A percentile compares a stretch with the other conserved stretches of the same genome.
phyloP scores from a whole-genome alignment of 164 flowering plant species.

The Annona cherimola region DNA sequence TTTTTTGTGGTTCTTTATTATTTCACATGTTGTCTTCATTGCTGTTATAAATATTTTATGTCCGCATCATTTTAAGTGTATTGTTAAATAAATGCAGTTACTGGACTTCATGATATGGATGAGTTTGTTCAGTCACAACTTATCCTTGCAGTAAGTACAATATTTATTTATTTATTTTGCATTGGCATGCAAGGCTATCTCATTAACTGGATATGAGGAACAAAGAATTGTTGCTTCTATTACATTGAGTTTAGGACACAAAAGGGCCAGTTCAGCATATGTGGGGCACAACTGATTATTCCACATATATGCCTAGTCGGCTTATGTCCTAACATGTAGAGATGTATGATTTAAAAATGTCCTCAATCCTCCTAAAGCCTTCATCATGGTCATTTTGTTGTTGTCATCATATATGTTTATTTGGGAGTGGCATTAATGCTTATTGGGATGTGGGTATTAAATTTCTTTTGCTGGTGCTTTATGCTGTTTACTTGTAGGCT shows the following conservation, averaged over 20 bases:
- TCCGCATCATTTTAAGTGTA: background rate
- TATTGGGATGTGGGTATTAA: background rate
- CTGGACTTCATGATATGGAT: conserved; percentile 99
- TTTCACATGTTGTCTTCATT: background rate
- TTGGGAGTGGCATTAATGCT: background rate
- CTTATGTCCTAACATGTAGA: background rate
- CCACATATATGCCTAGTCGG: background rate
- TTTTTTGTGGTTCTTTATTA: background rate
- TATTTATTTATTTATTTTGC: background rate
- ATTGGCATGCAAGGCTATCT: too few species aligned
- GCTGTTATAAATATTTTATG: background rate
- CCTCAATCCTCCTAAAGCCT: background rate
- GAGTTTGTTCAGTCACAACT: conserved; percentile 69
- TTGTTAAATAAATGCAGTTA: conserved; percentile 40
- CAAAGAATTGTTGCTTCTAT: too few species aligned
- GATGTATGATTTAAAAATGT: background rate
- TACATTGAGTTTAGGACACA: too few species aligned
- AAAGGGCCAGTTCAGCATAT: background rate
- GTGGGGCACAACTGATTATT: background rate
- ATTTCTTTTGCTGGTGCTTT: background rate
- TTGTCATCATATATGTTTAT: background rate
- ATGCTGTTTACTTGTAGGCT: conserved; percentile 58
- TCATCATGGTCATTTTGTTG: background rate
- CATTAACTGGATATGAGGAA: too few species aligned
- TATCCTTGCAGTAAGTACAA: conserved; percentile 4